A percentile compares a stretch with the other conserved stretches of the same genome.
Evolutionary conservation across 305 asterid genomes (phyloP).

Genomic region (Fraxinus nigra): DNA sequence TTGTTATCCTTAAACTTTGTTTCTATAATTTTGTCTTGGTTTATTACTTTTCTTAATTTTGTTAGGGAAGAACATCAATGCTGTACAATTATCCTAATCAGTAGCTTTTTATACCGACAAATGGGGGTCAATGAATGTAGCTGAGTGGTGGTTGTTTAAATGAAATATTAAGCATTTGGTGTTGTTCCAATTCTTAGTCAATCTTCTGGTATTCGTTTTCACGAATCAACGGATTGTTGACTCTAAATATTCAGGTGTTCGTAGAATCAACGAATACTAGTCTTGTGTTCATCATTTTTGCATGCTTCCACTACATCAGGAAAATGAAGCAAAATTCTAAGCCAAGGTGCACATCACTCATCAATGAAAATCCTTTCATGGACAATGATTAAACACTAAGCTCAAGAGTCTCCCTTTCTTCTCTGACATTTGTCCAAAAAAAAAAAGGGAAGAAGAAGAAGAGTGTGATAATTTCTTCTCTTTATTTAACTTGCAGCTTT

Average conservation of each 20-base stretch:
- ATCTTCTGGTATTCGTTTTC: not conserved
- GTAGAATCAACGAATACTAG: not conserved
- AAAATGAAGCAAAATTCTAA: slow-evolving; percentile 5
- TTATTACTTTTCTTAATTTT: not conserved
- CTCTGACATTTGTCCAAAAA: not conserved
- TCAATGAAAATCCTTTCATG: not conserved
- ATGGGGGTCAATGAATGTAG: not conserved
- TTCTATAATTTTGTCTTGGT: not conserved
- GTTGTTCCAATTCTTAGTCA: not conserved
- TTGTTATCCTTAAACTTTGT: not conserved
- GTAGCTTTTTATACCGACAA: not conserved
- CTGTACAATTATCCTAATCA: not conserved
- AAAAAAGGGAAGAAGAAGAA: not conserved
- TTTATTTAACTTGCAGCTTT: not conserved
- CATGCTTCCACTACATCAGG: slow-evolving; percentile 1
- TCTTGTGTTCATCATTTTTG: not conserved
- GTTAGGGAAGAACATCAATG: not conserved
- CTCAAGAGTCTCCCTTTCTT: slow-evolving; percentile 6
- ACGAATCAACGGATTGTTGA: not conserved
- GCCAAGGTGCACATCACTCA: not conserved
- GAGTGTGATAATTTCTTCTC: not conserved
- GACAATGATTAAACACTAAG: slow-evolving; percentile 2
- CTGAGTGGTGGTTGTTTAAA: not conserved
- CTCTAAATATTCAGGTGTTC: not conserved
- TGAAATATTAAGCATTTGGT: not conserved